Evolutionary conservation across 768 basidiomycete genomes (phyloP).

Genomic region (Tephrocybe rancida): DNA sequence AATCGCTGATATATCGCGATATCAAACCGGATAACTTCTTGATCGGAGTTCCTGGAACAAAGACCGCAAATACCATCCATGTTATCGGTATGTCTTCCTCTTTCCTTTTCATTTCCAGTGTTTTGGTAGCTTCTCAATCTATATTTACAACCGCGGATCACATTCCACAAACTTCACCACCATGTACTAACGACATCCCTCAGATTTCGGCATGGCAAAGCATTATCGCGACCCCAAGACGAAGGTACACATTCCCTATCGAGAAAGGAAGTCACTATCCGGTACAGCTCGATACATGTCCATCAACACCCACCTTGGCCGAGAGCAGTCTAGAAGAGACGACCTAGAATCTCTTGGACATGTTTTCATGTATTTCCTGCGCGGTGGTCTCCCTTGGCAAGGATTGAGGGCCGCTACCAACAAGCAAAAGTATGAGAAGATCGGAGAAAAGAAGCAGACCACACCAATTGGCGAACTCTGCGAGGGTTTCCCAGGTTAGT

Average conservation of each 20-base stretch:
- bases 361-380: conserved; percentile 99
- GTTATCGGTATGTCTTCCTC: conserved; percentile 69
- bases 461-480: conserved; percentile 91
- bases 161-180: no score
- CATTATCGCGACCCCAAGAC: conserved; percentile 99
- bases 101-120: neutral
- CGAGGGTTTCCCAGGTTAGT: conserved; percentile 93
- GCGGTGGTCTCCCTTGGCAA: conserved; percentile 97
- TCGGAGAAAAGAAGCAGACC: conserved; percentile 98
- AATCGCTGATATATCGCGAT: conserved; percentile 97
- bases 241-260: conserved; percentile 98
- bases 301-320: conserved; percentile 97
- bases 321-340: conserved; percentile 93
- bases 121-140: neutral
- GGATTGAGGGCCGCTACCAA: conserved; percentile 97
- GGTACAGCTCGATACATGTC: conserved; percentile 99
- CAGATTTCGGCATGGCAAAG: conserved; percentile 99
- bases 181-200: neutral
- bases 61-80: conserved; percentile 85
- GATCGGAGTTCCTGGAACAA: conserved; percentile 90
- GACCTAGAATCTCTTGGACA: conserved; percentile 97
- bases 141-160: no score
- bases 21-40: conserved; percentile 99
- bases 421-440: conserved; percentile 99
- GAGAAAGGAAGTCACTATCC: conserved; percentile 94